A percentile compares a stretch with the other conserved stretches of the same genome.
These are phyloP conservation scores for Melocanna baccifera DNA, from an alignment of 176 grass and related monocot species.

Conservation along the genomic window DNA sequence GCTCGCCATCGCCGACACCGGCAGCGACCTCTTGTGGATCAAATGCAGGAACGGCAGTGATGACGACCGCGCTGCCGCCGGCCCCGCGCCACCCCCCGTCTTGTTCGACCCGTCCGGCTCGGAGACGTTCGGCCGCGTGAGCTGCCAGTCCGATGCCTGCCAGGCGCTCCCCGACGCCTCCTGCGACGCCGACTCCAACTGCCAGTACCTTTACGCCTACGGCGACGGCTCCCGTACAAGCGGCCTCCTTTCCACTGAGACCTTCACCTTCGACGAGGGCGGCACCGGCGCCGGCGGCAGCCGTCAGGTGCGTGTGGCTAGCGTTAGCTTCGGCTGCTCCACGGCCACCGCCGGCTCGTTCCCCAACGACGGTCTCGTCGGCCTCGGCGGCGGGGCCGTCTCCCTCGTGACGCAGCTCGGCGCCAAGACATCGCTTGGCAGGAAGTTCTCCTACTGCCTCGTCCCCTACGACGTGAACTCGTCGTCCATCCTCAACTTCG, in stretches of 20 bases:
- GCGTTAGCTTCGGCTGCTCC: slow-evolving; percentile 55
- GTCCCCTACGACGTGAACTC: slow-evolving; percentile 21
- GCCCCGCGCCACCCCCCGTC: neutral
- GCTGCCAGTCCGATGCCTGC: slow-evolving; percentile 26
- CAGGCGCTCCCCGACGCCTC: neutral
- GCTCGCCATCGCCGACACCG: slow-evolving; percentile 55
- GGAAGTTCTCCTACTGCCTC: slow-evolving; percentile 75
- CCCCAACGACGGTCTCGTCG: slow-evolving; percentile 41
- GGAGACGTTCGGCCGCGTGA: slow-evolving; percentile 32
- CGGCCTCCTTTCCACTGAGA: slow-evolving; percentile 55
- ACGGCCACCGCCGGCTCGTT: slow-evolving; percentile 18
- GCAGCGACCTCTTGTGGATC: slow-evolving; percentile 65
- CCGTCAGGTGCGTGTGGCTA: neutral
- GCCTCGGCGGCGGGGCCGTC: slow-evolving; percentile 38
- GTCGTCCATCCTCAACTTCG: slow-evolving; percentile 51
- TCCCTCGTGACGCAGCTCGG: slow-evolving; percentile 58
- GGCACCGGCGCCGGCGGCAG: neutral
- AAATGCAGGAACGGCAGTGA: slow-evolving; percentile 10
- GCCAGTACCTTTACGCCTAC: slow-evolving; percentile 50
- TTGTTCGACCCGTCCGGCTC: slow-evolving; percentile 34
- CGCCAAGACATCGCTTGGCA: neutral
- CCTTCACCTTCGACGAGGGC: slow-evolving; percentile 45
- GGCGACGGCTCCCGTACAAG: slow-evolving; percentile 42
- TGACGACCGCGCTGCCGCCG: neutral
- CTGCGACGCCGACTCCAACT: slow-evolving; percentile 35